A percentile compares a stretch with the other conserved stretches of the same genome.
These are phyloP conservation scores for Peronospora belbahrii DNA, from an alignment of 352 stramenopile genomes.

Conservation along the genomic window DNA sequence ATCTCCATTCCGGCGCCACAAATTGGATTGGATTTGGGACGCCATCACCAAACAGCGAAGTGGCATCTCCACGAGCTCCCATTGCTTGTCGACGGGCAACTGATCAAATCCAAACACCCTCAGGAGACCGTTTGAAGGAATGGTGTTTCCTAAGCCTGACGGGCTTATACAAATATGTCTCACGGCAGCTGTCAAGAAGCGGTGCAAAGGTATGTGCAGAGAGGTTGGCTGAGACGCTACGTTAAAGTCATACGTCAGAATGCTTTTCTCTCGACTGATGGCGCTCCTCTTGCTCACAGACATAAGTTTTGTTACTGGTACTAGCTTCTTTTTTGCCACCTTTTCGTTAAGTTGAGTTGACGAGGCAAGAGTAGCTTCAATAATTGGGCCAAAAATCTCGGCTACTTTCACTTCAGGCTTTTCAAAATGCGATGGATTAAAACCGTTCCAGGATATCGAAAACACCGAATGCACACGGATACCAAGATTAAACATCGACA, in stretches of 20 bases:
- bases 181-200: conserved; percentile 66
- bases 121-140: conserved; percentile 43
- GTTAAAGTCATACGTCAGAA: conserved; percentile 57
- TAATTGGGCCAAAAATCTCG: conserved; percentile 44
- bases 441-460: conserved; percentile 66
- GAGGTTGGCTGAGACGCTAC: conserved; percentile 53
- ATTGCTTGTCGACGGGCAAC: conserved; percentile 32
- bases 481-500: conserved; percentile 85
- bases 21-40: conserved; percentile 81
- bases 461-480: conserved; percentile 84
- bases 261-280: conserved; percentile 15
- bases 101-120: conserved; percentile 49
- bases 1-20: conserved; percentile 83
- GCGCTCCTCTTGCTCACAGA: conserved; percentile 7
- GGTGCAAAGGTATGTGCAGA: conserved; percentile 77
- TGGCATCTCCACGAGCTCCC: conserved; percentile 72
- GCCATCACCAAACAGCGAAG: conserved; percentile 79
- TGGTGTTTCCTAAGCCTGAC: conserved; percentile 36
- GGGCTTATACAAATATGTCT: conserved; percentile 60
- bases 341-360: conserved; percentile 47
- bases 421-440: conserved; percentile 35
- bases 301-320: conserved; percentile 28
- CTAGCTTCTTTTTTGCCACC: conserved; percentile 41
- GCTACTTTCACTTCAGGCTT: conserved; percentile 22
- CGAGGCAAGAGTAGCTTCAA: conserved; percentile 32